Percentiles rank a stretch among this genome's conserved stretches.
phyloP scores from a whole-genome alignment of 345 rosid species.

The Salix exigua region DNA sequence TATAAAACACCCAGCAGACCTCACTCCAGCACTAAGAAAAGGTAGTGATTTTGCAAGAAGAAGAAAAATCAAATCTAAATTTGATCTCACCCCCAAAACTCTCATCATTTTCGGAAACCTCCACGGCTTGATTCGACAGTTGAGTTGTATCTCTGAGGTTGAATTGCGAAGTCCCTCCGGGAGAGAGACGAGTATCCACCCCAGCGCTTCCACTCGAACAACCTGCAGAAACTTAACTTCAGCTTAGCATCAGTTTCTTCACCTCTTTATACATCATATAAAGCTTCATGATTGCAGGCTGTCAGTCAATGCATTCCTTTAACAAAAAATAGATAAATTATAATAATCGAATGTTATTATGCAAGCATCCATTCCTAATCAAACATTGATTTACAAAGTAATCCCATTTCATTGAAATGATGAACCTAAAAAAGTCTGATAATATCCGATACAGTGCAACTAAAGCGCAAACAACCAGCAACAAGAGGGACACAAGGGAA shows the following conservation, averaged over 20 bases:
- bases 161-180: background rate
- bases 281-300: background rate
- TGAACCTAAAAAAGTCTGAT: background rate
- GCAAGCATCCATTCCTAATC: background rate
- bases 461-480: background rate
- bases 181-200: background rate
- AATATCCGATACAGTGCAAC: background rate
- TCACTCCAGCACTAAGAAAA: background rate
- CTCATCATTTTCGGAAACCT: constrained; percentile 1
- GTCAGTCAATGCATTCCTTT: background rate
- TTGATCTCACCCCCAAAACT: constrained; percentile 1
- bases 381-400: background rate
- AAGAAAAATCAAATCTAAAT: background rate
- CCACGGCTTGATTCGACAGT: constrained; percentile 7
- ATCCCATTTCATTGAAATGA: background rate
- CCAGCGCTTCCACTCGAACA: background rate
- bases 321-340: too few species aligned
- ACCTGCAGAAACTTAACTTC: constrained; percentile 15
- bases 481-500: background rate
- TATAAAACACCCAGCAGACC: background rate
- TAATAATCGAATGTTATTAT: too few species aligned
- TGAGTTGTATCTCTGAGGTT: constrained; percentile 1
- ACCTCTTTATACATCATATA: background rate
- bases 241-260: background rate
- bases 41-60: background rate